Base-by-base conservation (phyloP, 345 rosid genomes). In the Arabis alpina region DNA sequence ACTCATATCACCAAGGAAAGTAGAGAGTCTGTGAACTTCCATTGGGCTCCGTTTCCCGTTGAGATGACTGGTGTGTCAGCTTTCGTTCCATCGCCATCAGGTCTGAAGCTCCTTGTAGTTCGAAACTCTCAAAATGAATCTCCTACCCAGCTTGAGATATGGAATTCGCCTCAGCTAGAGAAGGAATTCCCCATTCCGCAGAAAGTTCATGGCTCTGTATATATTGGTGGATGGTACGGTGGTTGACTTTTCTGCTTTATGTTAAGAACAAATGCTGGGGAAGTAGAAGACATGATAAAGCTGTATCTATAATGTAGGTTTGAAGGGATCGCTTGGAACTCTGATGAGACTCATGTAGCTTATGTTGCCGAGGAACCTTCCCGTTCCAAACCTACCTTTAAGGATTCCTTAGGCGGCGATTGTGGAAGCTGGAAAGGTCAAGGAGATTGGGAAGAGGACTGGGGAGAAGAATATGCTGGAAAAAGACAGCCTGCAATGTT, bases 401-500 rank as follows among this genome's bases (percentile, higher is more conserved):
- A 79, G 77, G 73, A 78, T 47, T 74, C 85, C 37, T 62, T 68
- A 27, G 93, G 84, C 11, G 88, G 81, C 52, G 93, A 89, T 52
- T n/a, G 66, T 64, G 80, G 77, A 60, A 82, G 80, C 88, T 94
- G 99, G 99, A 88, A 85, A 80, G 97, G 92, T 73, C 92, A 82
- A 80, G 99, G 99, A 45, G 95, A 94, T 78, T 91, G 92, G 94
- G 93, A 89, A 79, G 99, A 91, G 80, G 91, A 84, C 25, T 93
- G 97, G 98, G 98, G 98, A 43, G 98, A 94, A 85, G 87, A 85
- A 41, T 94, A 91, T 65, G 90, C 88, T 0, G 96, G 98, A 30
- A 94, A 91, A 81, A 88, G 83, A 70, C 93, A 81, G 77, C 89
- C 96, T 58, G 85, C 90, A 1, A 59, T 91, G 19, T 94, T 91